Evolutionary conservation across 176 grass and related monocot species (phyloP).

Genomic region (Aegilops umbellulata): DNA sequence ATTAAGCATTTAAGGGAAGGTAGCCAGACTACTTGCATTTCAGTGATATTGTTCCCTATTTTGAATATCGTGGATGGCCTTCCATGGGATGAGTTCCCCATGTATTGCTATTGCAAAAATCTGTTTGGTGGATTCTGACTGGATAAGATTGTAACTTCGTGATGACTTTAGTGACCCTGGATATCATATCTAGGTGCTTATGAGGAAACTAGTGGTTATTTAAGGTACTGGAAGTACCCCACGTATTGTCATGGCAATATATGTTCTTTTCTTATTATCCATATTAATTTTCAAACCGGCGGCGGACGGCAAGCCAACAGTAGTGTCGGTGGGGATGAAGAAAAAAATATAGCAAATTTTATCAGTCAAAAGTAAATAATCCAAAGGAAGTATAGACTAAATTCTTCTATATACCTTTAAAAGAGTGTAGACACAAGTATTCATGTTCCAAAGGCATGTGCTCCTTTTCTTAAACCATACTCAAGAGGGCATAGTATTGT

Average conservation of each 20-base stretch:
- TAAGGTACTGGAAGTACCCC: not conserved
- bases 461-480: too few relatives aligned
- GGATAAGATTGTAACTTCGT: not conserved
- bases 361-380: too few relatives aligned
- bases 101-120: not conserved
- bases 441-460: too few relatives aligned
- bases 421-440: too few relatives aligned
- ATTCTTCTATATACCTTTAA: too few relatives aligned
- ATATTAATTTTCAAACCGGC: not conserved
- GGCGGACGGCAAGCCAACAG: too few relatives aligned
- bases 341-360: too few relatives aligned
- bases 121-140: not conserved
- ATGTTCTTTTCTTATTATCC: not conserved
- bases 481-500: too few relatives aligned
- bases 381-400: too few relatives aligned
- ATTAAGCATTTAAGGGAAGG: not conserved
- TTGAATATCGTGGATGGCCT: not conserved
- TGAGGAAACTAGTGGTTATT: not conserved
- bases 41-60: not conserved
- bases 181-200: not conserved
- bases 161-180: not conserved
- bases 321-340: too few relatives aligned
- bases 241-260: not conserved
- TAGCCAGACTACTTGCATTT: not conserved
- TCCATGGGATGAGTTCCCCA: not conserved